Evolutionary conservation across 2,329 filamentous ascomycete genomes (phyloP).

Genomic region (Cadophora luteo-olivacea): DNA sequence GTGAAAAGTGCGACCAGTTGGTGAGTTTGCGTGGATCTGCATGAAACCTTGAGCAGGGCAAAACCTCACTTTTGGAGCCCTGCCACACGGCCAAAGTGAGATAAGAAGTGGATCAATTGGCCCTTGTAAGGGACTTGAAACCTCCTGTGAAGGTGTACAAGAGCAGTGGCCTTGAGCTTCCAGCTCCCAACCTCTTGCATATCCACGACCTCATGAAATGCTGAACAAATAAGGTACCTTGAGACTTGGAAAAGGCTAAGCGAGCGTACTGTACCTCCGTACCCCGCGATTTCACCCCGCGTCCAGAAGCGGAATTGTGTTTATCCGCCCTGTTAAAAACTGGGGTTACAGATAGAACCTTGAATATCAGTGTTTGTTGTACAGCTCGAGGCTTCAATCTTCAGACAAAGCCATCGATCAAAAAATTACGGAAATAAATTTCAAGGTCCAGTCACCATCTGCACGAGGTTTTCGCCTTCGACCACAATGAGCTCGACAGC

Average conservation of each 20-base stretch:
- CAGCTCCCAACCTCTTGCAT: not conserved
- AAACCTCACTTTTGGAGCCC: no score
- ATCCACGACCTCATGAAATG: not conserved
- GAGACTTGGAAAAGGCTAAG: not conserved
- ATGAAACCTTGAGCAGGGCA: no score
- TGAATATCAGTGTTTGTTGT: not conserved
- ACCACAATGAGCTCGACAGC: not conserved
- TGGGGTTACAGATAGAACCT: not conserved
- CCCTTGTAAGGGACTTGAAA: no score
- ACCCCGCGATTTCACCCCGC: constrained; percentile 9
- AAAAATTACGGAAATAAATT: no score
- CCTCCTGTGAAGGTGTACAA: no score
- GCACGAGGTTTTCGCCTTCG: no score
- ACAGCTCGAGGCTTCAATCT: not conserved
- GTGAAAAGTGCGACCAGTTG: no score
- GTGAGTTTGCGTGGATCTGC: no score
- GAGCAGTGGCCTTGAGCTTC: not conserved
- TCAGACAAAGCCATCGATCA: no score
- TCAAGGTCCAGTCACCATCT: not conserved
- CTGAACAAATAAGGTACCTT: no score
- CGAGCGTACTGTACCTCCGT: no score
- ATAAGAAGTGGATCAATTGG: not conserved
- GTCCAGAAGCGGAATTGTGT: not conserved
- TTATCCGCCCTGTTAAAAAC: not conserved
- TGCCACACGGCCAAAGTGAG: no score